Evolutionary conservation across 345 rosid species (phyloP), one percentile per base, ranked within the genome.

Genomic region (Geranium rotundifolium): DNA sequence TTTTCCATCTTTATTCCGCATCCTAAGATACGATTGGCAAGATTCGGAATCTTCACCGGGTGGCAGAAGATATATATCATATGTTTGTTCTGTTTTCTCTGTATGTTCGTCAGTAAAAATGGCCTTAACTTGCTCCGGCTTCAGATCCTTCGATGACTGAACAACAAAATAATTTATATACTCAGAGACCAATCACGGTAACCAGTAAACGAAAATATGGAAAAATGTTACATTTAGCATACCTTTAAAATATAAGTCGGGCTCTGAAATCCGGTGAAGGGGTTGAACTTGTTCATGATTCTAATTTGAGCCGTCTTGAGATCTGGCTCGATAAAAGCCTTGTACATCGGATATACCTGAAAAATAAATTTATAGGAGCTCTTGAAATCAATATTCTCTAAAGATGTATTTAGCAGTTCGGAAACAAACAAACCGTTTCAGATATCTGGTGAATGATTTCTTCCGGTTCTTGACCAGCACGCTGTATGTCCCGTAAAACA

Each of bases 291-390:
- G 82, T 95, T 95, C 62, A 76, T 78, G 66, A 95, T 90, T 80
- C 80, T 88, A 63, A 95, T 81, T 58, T 95, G 99, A 55, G 97
- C 99, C 55, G 96, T 95, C 82, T 85, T 84, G 65, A 95, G 97
- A 77, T 95, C 99, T 63, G 99, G 97, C 79, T 95, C 99, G 20
- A 90, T 95, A 72, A 82, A 95, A 73, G 99, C 99, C 77, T 95
- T 95, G 82, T 90, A 95, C 99, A 95, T 95, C 12, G 99, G 96
- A 78, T 88, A 95, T 46, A 95, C 97, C 99, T 95, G 80, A 66
- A 75, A 59, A 49, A 71, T 34, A 72, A 62, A 57, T 20, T 17
- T 41, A 30, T 14, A 54, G 6, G 14, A 23, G 31, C 56, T 62
- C 37, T 71, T 19, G 13, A 59, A 63, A 17, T 57, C 15, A 17